phyloP scores from a whole-genome alignment of 495 filamentous ascomycete genomes.

The Elaphomyces granulatus region DNA sequence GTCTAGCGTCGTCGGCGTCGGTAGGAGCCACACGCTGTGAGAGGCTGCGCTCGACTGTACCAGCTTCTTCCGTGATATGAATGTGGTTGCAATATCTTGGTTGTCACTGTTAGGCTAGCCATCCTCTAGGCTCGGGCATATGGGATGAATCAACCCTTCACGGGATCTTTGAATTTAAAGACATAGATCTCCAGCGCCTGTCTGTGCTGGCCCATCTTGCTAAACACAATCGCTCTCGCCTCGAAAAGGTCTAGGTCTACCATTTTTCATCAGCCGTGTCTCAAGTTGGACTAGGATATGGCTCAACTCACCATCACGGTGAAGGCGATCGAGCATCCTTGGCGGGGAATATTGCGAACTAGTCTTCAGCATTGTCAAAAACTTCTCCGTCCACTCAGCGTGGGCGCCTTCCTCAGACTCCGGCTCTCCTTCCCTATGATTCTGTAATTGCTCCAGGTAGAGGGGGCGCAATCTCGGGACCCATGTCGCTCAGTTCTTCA shows the following conservation, averaged over 20 bases:
- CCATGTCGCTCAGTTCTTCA: constrained; percentile 68
- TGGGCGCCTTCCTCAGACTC: constrained; percentile 28
- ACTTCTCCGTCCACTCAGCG: constrained; percentile 41
- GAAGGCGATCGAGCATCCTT: constrained; percentile 58
- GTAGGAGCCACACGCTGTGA: constrained; percentile 23
- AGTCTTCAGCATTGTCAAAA: constrained; percentile 59
- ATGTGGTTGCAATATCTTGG: constrained; percentile 77
- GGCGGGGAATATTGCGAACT: constrained; percentile 69
- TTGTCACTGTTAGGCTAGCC: constrained; percentile 1
- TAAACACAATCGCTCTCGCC: constrained; percentile 78
- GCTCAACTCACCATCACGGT: constrained; percentile 52
- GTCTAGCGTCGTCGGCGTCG: constrained; percentile 41
- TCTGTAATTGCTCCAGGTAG: constrained; percentile 52
- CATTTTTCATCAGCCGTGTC: background rate
- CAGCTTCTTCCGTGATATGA: constrained; percentile 43
- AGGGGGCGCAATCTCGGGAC: constrained; percentile 60
- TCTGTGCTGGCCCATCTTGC: constrained; percentile 90
- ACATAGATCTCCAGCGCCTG: constrained; percentile 93
- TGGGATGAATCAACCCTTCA: constrained; percentile 40
- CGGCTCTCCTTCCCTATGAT: constrained; percentile 18
- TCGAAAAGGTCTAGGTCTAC: constrained; percentile 78
- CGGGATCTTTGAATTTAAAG: constrained; percentile 75
- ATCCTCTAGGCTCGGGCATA: too few species aligned
- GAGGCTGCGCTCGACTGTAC: constrained; percentile 20
- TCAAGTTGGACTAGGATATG: background rate